Base-by-base conservation (phyloP, 257 asterid species). In the Phtheirospermum japonicum region DNA sequence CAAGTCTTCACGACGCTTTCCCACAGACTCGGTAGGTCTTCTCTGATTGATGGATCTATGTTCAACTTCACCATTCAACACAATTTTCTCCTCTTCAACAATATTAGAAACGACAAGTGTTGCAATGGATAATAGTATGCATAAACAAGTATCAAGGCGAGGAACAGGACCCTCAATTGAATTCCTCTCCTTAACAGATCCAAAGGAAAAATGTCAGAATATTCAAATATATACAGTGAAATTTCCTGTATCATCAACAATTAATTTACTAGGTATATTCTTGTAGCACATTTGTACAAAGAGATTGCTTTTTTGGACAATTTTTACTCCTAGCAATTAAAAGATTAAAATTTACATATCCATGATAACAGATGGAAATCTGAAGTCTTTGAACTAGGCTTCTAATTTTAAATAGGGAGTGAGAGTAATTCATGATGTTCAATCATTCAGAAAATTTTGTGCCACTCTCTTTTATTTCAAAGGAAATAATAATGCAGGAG, bases 151-250 rank as follows among this genome's bases (percentile, higher is more conserved):
- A 72, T 92, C 99, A 57, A 89, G 76, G 74, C 97, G 95, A 63
- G 97, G 99, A 73, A 85, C 84, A 52, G 97, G 97, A 40, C 96
- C 96, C 74, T 92, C 99, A 73, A 89, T 81, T 63, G 93, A 79
- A 83, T 92, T 87, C 76, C 93, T 83, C 83, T 89, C 99, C 99
- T 92, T 79, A 49, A 63, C 36, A 59, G 56, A 75, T 52, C 56
- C 59, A 69, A 68, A 51, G 56, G 64, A 61, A 74, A 66, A 60
- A 45, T 28, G 56, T 71, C 65, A 63, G 61, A 13, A 43, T 50
- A 56, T 33, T 57, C 56, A 68, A n/a, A 59, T 39, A 65, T 53
- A 65, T 57, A 40, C 36, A 59, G 59, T 43, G 64, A 10, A 52
- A 60, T 64, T 16, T 63, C 68, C 40, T 46, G 4, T 23, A 40